These are phyloP conservation scores for Glycine soja DNA, from an alignment of 306 rosid species.

Conservation along the genomic window DNA sequence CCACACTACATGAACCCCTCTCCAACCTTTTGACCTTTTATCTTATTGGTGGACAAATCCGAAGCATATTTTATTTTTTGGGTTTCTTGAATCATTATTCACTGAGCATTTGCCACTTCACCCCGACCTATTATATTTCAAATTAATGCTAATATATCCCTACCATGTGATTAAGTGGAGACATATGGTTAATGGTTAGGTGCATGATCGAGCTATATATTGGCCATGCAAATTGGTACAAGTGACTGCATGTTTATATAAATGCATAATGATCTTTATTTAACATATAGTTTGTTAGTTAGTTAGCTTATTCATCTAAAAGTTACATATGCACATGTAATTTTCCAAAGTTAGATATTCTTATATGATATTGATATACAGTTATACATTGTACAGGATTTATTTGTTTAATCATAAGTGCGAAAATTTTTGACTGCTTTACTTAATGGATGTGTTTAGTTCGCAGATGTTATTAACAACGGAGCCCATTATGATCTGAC, in stretches of 20 bases:
- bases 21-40: slow-evolving; percentile 3
- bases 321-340: not conserved
- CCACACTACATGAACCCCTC: slow-evolving; percentile 37
- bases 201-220: not conserved
- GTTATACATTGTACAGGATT: no score
- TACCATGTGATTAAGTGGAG: slow-evolving; percentile 36
- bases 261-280: slow-evolving; percentile 10
- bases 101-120: not conserved
- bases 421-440: no score
- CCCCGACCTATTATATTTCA: slow-evolving; percentile 13
- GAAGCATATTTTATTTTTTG: slow-evolving; percentile 27
- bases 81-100: slow-evolving; percentile 15
- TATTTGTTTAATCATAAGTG: no score
- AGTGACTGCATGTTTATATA: not conserved
- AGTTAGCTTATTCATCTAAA: slow-evolving; percentile 13
- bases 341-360: no score
- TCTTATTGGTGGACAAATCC: not conserved
- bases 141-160: slow-evolving; percentile 23
- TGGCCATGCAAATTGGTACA: slow-evolving; percentile 29
- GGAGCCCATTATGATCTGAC: no score
- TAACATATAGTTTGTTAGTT: slow-evolving; percentile 21
- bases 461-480: no score
- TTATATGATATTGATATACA: no score
- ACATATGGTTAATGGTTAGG: slow-evolving; percentile 23
- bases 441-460: no score